Base-by-base conservation (phyloP, 495 filamentous ascomycete genomes). In the Hypoxylon lienhwacheense region DNA sequence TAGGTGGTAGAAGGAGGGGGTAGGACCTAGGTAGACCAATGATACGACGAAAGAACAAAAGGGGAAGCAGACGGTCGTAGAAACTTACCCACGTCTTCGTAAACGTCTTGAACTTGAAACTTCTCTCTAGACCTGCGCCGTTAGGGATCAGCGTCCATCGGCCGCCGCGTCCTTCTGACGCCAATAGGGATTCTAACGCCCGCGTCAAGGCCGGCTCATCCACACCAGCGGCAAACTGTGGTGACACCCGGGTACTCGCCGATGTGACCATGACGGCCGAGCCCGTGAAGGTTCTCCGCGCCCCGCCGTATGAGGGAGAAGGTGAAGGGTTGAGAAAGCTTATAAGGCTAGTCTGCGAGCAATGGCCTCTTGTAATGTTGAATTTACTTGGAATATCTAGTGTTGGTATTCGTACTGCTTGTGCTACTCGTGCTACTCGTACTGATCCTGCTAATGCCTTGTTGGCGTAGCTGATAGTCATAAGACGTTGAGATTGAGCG, bases 91-190 rank as follows among this genome's bases (percentile, higher is more conserved):
- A 86, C 11, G 81, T 76, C 62, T 77, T 79, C 29, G 75, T 76
- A 59, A 86, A 86, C 3, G 68, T 81, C 69, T 80, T 81, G 66
- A 86, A 87, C 63, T 73, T 76, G 61, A 86, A 85, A 48, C 69
- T 71, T 26, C 81, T 65, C 63, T 85, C 75, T 0, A 86, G 47
- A 1, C 77, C 82, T 55, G 75, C 72, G 16, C 78, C 79, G 48
- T 72, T 72, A n/a, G 59, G 31, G 6, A 69, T 72, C 22, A 86
- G 57, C 1, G 47, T 58, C 83, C 83, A 85, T 19, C 71, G 75
- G 12, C 80, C 75, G 34, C 67, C 72, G 48, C 25, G 29, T 6
- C 44, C 51, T 21, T 55, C 52, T 53, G 61, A 63, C 31, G 56
- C 54, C 34, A 75, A 67, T 41, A 70, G 33, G 11, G 43, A 33